Base-by-base conservation (phyloP, 208 protist genomes). In the Crithidia expoeki region DNA sequence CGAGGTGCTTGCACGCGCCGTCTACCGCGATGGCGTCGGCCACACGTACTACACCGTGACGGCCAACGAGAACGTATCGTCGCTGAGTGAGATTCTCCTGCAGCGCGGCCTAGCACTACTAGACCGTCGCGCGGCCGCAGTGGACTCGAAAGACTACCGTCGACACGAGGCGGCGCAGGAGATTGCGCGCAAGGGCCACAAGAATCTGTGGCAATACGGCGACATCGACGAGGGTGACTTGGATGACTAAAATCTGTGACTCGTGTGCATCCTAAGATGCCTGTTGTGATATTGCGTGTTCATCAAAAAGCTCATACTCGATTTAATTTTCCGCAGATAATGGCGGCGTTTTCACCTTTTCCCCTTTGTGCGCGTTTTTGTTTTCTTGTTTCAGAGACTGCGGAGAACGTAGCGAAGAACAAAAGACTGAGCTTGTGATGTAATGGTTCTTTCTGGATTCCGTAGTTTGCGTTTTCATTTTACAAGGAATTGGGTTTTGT, bases 141-240 rank as follows among this genome's bases (percentile, higher is more conserved):
- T 94, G 46, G 74, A 87, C n/a, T 58, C 79, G 5, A 66, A 44
- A 21, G 78, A 84, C 27, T 94, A 89, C 68, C 80, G 75, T 60
- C 77, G 79, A 5, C 85, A 94, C 67, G 78, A 86, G 51, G 85
- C 83, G 0, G 92, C 92, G 30, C 83, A 92, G 66, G 73, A 89
- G 50, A 87, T 94, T 34, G 92, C 92, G 0, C 89, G 89, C n/a
- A 89, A 84, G 47, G 82, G 78, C 2, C 92, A 93, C 80, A 91
- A 90, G 63, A 84, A 79, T 17, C 68, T 94, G 23, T 96, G 92
- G 89, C 80, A 89, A 65, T 96, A 93, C 81, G 92, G 92, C 34
- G 92, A 96, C 38, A 80, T 93, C 55, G 85, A 90, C 44, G 84
- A 90, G 25, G 81, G 79, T 44, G 86, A 90, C 42, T 79, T 87